Evolutionary conservation across 495 filamentous ascomycete species (phyloP).

Genomic region (Talaromyces stipitatus): DNA sequence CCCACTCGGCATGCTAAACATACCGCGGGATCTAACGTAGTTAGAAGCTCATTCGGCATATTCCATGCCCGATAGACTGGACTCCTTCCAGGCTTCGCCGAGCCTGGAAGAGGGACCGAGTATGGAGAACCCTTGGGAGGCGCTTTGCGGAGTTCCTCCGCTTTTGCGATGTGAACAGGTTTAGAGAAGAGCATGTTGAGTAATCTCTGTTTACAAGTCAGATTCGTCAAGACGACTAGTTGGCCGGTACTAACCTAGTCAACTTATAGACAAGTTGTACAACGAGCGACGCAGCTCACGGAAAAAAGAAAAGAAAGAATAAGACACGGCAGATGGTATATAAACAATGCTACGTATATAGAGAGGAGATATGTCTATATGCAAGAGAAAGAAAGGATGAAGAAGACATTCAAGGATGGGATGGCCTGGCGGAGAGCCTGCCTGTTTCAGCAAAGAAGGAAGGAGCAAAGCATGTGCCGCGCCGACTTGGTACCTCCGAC

Average conservation of each 20-base stretch:
- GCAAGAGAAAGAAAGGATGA: background rate
- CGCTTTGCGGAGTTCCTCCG: conserved; percentile 31
- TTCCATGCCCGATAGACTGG: conserved; percentile 79
- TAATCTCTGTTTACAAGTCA: background rate
- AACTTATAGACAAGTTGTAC: background rate
- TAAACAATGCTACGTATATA: background rate
- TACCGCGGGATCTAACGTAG: conserved; percentile 67
- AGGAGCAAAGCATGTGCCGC: conserved; percentile 1
- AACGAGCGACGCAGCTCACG: background rate
- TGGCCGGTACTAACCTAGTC: background rate
- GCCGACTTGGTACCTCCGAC: no score
- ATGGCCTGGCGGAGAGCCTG: background rate
- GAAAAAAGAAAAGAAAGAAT: background rate
- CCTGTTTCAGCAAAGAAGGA: background rate
- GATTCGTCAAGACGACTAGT: background rate
- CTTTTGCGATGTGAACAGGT: conserved; percentile 32
- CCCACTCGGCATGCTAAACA: conserved; percentile 8
- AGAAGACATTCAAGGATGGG: background rate
- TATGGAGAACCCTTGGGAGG: conserved; percentile 41
- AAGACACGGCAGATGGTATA: background rate
- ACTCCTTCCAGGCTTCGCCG: conserved; percentile 62
- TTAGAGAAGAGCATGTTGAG: conserved; percentile 34
- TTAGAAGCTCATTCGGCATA: conserved; percentile 60
- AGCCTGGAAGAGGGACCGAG: conserved; percentile 62
- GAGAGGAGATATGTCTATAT: no score